Evolutionary conservation across 2,329 filamentous ascomycete species (phyloP), one percentile per base, ranked within the genome.

Genomic region (Pseudogymnoascus sp.): DNA sequence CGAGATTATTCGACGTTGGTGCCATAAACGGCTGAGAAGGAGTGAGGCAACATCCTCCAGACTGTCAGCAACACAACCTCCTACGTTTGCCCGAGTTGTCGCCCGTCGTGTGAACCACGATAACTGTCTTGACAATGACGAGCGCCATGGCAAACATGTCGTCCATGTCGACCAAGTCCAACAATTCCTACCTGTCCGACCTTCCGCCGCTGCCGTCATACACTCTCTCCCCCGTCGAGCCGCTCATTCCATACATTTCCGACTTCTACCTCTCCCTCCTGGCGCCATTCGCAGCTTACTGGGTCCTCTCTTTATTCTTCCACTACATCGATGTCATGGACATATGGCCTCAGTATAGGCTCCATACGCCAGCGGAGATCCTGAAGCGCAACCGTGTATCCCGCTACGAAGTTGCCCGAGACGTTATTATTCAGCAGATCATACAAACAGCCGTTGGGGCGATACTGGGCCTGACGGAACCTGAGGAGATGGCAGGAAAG

Each of bases 351-450:
- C 86, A 96, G 71, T 97, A 97, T 77, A 89, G 95, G 66, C 82
- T 99, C 43, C 95, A 99, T 77, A 97, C 95, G 0, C 95, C 95
- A 12, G 92, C 91, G 61, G 93, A 97, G 76, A 89, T 97, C 66
- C 75, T 87, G 37, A 90, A 91, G 75, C 86, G 93, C 70, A 97
- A 97, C 76, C 90, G 90, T 72, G 93, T 91, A 49, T 84, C 89
- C 60, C 86, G 91, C 66, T 90, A 83, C 77, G 88, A 96, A 71
- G 91, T 96, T 8, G 85, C 93, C 66, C 88, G 90, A 74, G 93
- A 97, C 79, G 93, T 97, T 69, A 78, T 97, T 63, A 74, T 97
- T 64, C 93, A 99, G 77, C 95, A 99, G 74, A 75, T 93, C 65
- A 90, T 99, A 59, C 95, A 99, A 79, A 89, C 91, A 23, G 75